Percentiles rank a stretch among this genome's conserved stretches.
phyloP scores from a whole-genome alignment of 371 early-diverging fungal species.

The Phascolomyces articulosus region DNA sequence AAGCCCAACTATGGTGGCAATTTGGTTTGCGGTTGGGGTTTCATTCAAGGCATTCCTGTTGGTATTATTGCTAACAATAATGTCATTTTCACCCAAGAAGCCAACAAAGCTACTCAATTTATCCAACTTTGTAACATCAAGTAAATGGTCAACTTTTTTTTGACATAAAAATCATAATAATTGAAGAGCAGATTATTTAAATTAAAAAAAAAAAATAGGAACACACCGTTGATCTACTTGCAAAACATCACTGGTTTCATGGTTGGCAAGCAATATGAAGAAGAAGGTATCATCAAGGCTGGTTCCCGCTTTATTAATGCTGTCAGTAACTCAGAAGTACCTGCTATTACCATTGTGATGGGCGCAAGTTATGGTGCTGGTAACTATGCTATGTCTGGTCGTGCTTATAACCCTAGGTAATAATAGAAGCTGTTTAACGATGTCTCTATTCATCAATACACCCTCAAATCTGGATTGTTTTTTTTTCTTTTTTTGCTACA shows the following conservation, averaged over 20 bases:
- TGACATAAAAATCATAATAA: too few relatives aligned
- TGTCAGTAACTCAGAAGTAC: conserved; percentile 72
- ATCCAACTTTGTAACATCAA: conserved; percentile 77
- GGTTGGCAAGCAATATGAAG: conserved; percentile 79
- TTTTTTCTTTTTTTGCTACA: too few relatives aligned
- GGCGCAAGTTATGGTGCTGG: conserved; percentile 82
- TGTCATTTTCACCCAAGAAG: conserved; percentile 72
- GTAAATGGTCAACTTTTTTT: conserved; percentile 22
- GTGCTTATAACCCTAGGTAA: conserved; percentile 73
- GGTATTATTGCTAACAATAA: conserved; percentile 79
- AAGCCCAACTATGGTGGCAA: conserved; percentile 74
- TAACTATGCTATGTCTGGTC: conserved; percentile 83
- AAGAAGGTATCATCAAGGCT: conserved; percentile 81
- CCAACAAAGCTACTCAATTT: conserved; percentile 81
- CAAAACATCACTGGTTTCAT: conserved; percentile 66
- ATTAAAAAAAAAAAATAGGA: conserved; percentile 27
- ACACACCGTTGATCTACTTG: conserved; percentile 68
- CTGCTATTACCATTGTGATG: conserved; percentile 77
- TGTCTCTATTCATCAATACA: background rate
- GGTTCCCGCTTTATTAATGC: conserved; percentile 80
- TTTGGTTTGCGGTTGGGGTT: conserved; percentile 69
- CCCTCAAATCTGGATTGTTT: background rate
- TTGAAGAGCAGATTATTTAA: too few relatives aligned
- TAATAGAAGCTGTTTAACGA: background rate
- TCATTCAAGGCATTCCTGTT: conserved; percentile 70